These are phyloP conservation scores for Maudiozyma humilis DNA, from an alignment of 1,139 yeast genomes.

Conservation along the genomic window DNA sequence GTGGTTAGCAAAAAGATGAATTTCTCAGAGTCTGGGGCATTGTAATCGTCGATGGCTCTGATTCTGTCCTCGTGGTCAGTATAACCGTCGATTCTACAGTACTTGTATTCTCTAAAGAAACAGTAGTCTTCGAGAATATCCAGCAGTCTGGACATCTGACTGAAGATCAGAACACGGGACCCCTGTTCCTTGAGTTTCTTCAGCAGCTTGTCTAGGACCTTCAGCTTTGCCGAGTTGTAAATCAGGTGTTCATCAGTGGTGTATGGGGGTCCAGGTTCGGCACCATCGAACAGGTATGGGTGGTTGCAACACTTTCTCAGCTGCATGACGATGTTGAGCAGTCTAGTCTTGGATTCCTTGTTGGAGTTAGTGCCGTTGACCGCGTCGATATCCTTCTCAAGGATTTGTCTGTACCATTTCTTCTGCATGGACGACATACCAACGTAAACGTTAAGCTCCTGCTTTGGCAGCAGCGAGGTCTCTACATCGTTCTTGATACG, in stretches of 20 bases:
- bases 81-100: conserved; percentile 92
- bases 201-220: conserved; percentile 75
- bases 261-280: conserved; percentile 98
- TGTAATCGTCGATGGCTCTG: conserved; percentile 84
- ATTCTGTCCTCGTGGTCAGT: conserved; percentile 92
- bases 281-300: conserved; percentile 94
- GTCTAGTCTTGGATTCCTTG: conserved; percentile 82
- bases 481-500: conserved; percentile 92
- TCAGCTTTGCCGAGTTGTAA: conserved; percentile 82
- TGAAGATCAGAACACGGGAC: conserved; percentile 81
- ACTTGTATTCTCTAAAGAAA: conserved; percentile 68
- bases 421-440: conserved; percentile 95
- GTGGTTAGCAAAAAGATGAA: conserved; percentile 84
- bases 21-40: conserved; percentile 72
- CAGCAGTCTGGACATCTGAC: conserved; percentile 88
- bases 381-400: conserved; percentile 93
- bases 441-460: conserved; percentile 79
- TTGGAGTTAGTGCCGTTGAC: conserved; percentile 88
- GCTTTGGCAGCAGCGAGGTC: conserved; percentile 79
- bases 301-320: conserved; percentile 93
- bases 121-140: conserved; percentile 94
- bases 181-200: conserved; percentile 68
- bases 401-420: conserved; percentile 78
- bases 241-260: conserved; percentile 94
- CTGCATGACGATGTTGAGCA: conserved; percentile 93